Base-by-base conservation (phyloP, 2,329 filamentous ascomycete genomes). In the Pyricularia sp. region DNA sequence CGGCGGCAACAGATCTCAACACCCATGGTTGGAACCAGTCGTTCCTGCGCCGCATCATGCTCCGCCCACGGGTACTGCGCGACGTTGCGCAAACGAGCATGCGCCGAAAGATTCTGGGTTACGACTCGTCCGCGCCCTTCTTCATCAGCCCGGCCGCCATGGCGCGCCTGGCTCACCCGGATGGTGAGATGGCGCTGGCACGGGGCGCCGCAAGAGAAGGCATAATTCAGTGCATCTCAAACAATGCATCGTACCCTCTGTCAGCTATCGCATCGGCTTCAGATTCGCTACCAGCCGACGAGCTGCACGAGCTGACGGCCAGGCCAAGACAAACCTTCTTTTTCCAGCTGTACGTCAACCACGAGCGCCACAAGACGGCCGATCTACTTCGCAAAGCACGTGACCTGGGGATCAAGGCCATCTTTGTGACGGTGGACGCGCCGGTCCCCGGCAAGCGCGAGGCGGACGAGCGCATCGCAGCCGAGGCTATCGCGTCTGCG, bases 381-480 rank as follows among this genome's bases (percentile, higher is more conserved):
- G 75, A 73, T 0, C 74, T 83, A 1, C 75, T 84, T 12, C 75
- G 73, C 74, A 28, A 2, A 65, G 70, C 68, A 19, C 74, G 79
- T 0, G 79, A 87, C 10, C 84, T 89, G 71, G 72, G 71, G 19
- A 65, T 69, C 31, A 66, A 65, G 53, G 76, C 74, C n/a, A 68
- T 78, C 9, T 73, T 84, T 64, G 78, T 84, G 26, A 85, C 82
- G 0, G 82, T 84, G 4, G 82, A 85, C 65, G 79, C 82, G 0
- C 82, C 82, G 0, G 82, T 82, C 26, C 77, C 81, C 0, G 82
- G 82, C 0, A 82, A 85, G 69, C 79, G 83, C 19, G 83, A 85
- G 67, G 81, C 81, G 1, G 83, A 85, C 66, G 82, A 84, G 69
- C 79, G 82, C 3, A 76, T 82, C 26, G 71, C 73, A 49, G 78